Evolutionary conservation across 805 yeast genomes (phyloP), one percentile per base, ranked within the genome.

Genomic region (Maudiozyma serrabonitensis): DNA sequence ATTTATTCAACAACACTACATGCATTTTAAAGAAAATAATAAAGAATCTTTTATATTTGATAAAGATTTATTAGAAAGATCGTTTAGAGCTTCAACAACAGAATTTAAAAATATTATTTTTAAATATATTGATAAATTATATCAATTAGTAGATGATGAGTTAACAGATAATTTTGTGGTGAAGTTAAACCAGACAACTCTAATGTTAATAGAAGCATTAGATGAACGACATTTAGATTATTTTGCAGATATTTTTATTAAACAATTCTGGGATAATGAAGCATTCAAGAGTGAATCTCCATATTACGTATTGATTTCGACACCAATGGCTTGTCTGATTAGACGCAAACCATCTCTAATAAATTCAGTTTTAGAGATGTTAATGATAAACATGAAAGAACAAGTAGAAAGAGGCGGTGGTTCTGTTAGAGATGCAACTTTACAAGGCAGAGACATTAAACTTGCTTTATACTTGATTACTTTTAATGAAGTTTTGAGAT

Each of bases 341-440:
- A 80, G 81, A 53, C 76, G 87, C 41, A 80, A 82, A 44, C 54
- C 54, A 9, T 25, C 52, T 0, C 43, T 62, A 25, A 57, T 69
- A 16, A 21, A 23, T 5, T 49, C 48, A n/a, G 54, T 68, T 12
- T 65, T 69, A 47, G 46, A 54, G 1, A 52, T 50, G 9, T 47
- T 71, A 25, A 53, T 61, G n/a, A 52, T 70, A 5, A 75, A 75
- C 47, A 80, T 90, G 25, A 69, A 72, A 37, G 79, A 75, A 34
- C 95, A 91, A 60, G 72, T 91, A 19, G 69, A 69, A 11, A 87
- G 82, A 54, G 85, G 90, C 54, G 97, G 97, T 0, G 98, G 97
- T 3, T 67, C 76, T 0, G 70, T 81, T 0, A 75, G 96, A 62
- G 79, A 73, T 5, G 70, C 75, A 6, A 90, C 84, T 31, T 72